phyloP scores from a whole-genome alignment of 2,329 filamentous ascomycete genomes.

The Colletotrichum ledebouriae region DNA sequence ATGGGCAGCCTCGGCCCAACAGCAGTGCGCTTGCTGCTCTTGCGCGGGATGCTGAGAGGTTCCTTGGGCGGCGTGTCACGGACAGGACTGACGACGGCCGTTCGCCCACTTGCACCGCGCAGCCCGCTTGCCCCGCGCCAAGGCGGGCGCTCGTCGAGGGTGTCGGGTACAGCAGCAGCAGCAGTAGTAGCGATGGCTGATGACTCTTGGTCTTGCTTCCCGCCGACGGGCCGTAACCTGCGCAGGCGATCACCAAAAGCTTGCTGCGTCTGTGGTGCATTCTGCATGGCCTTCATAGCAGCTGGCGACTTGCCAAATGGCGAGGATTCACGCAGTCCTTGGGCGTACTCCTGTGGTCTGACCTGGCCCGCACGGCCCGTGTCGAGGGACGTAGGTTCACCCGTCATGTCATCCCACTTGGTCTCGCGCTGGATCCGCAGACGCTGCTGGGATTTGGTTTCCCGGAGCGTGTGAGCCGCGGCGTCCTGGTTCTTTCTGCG shows the following conservation, averaged over 20 bases:
- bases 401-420: slow-evolving; percentile 76
- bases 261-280: slow-evolving; percentile 44
- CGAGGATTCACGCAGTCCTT: slow-evolving; percentile 51
- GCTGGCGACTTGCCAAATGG: slow-evolving; percentile 38
- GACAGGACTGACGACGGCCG: slow-evolving; percentile 73
- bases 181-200: slow-evolving; percentile 45
- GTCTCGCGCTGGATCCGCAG: slow-evolving; percentile 54
- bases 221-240: slow-evolving; percentile 53
- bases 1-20: slow-evolving; percentile 44
- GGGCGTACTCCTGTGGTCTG: slow-evolving; percentile 65
- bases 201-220: slow-evolving; percentile 30
- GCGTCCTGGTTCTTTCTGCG: slow-evolving; percentile 60
- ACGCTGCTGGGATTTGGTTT: slow-evolving; percentile 55
- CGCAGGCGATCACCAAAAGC: slow-evolving; percentile 62
- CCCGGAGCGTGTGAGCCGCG: slow-evolving; percentile 53
- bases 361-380: slow-evolving; percentile 69
- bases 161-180: slow-evolving; percentile 38
- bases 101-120: slow-evolving; percentile 80
- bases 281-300: slow-evolving; percentile 45
- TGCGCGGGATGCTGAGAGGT: slow-evolving; percentile 69
- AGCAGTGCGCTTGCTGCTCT: slow-evolving; percentile 59
- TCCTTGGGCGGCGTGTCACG: slow-evolving; percentile 69
- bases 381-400: slow-evolving; percentile 71
- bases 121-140: slow-evolving; percentile 73
- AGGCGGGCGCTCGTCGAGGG: slow-evolving; percentile 63